Percentiles rank a stretch among this genome's conserved stretches.
Evolutionary conservation across 2,329 filamentous ascomycete species (phyloP).

Genomic region (Pseudopithomyces chartarum): DNA sequence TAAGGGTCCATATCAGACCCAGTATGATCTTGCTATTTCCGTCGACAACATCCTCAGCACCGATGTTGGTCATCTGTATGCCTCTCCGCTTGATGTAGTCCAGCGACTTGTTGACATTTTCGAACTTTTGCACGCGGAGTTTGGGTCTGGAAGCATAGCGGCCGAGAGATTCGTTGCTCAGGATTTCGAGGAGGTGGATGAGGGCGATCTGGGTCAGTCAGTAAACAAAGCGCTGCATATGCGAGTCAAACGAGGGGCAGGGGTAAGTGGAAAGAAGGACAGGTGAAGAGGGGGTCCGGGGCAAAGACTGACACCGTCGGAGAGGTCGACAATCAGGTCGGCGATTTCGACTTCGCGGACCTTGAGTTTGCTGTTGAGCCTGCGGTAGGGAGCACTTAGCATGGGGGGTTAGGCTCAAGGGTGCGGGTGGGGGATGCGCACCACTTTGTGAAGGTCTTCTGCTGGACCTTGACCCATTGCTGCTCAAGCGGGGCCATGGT

Average conservation of each 20-base stretch:
- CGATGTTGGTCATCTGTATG: constrained; percentile 98
- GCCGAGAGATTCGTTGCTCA: constrained; percentile 91
- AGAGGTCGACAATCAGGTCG: constrained; percentile 86
- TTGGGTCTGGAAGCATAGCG: constrained; percentile 97
- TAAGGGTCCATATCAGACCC: constrained; percentile 96
- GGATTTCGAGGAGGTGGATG: constrained; percentile 95
- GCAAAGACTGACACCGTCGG: constrained; percentile 77
- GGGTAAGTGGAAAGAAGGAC: constrained; percentile 6
- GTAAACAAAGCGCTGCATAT: constrained; percentile 3
- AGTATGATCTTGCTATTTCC: constrained; percentile 97
- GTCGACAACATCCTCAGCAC: constrained; percentile 96
- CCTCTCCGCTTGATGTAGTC: constrained; percentile 89
- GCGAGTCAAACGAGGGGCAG: constrained; percentile 6
- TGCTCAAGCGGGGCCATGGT: constrained; percentile 59
- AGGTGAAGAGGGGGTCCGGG: too few relatives aligned
- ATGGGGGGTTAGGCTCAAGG: constrained; percentile 13
- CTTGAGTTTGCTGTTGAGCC: constrained; percentile 95
- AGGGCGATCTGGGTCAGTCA: constrained; percentile 72
- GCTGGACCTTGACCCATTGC: constrained; percentile 78
- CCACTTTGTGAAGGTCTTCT: constrained; percentile 99
- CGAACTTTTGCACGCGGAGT: constrained; percentile 93
- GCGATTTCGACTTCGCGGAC: constrained; percentile 78
- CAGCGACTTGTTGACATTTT: constrained; percentile 95
- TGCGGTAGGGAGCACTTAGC: constrained; percentile 48
- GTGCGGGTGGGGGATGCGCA: constrained; percentile 45